phyloP scores from a whole-genome alignment of 495 filamentous ascomycete species.

The Aspergillus sparsus region DNA sequence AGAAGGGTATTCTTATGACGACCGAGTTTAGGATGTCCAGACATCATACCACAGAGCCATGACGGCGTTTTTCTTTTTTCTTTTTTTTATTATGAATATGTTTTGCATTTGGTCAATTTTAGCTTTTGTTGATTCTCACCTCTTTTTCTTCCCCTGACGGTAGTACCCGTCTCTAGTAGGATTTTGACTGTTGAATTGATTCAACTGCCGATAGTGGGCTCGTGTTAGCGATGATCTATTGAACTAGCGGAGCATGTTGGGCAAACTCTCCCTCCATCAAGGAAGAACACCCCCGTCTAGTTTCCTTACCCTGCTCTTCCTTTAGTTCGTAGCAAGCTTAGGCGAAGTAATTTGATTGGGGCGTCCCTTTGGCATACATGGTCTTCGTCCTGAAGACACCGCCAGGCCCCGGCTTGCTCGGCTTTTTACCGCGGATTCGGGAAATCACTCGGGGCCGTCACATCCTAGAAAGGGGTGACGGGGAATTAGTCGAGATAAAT shows the following conservation, averaged over 20 bases:
- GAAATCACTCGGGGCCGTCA: too few species aligned
- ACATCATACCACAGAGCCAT: neutral
- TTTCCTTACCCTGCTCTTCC: neutral
- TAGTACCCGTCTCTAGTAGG: neutral
- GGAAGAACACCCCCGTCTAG: neutral
- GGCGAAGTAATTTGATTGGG: neutral
- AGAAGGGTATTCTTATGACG: conserved; percentile 7
- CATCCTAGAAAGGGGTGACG: too few species aligned
- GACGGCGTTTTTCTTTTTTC: neutral
- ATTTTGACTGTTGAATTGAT: neutral
- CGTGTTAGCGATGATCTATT: neutral
- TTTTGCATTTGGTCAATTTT: neutral
- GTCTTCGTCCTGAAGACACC: too few species aligned
- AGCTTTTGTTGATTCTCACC: neutral
- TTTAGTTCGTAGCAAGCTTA: neutral
- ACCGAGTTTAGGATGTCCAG: conserved; percentile 4
- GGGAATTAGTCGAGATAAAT: too few species aligned
- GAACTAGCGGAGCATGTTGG: neutral
- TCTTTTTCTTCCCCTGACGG: neutral
- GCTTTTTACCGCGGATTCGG: too few species aligned
- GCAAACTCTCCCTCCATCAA: neutral
- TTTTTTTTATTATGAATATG: neutral
- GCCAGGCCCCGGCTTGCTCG: too few species aligned
- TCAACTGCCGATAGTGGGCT: neutral
- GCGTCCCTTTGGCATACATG: neutral